Conservation (phyloP, 257 asterid species). For the Solanum medicagineum region DNA sequence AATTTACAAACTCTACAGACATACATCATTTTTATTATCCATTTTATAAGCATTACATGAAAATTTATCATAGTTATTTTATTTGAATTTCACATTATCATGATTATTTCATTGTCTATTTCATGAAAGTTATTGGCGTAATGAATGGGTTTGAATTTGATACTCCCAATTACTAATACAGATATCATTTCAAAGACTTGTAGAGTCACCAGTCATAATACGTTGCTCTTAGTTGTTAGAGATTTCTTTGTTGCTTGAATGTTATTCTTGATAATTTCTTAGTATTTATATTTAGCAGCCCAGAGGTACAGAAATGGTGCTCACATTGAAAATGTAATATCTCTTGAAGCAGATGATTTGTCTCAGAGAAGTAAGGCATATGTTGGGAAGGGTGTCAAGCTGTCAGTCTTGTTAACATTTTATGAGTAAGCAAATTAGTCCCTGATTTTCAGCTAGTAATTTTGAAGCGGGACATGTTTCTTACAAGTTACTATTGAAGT, state of each 20-base stretch:
- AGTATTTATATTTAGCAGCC: conserved; percentile 40
- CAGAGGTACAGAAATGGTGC: conserved; percentile 69
- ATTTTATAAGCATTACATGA: neutral
- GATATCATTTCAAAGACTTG: neutral
- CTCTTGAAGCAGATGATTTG: conserved; percentile 68
- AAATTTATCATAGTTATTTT: neutral
- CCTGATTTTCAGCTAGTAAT: conserved; percentile 76
- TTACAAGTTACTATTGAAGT: conserved; percentile 71
- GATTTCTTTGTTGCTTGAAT: neutral
- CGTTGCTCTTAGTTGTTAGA: neutral
- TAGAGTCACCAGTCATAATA: neutral
- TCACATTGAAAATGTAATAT: conserved; percentile 65
- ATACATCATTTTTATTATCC: neutral
- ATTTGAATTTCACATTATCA: neutral
- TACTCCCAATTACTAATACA: neutral
- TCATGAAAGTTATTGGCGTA: neutral
- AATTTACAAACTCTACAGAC: neutral
- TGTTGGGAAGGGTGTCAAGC: conserved; percentile 67
- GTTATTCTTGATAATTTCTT: neutral
- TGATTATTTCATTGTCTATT: neutral
- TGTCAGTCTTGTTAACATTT: conserved; percentile 63
- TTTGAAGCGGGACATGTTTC: conserved; percentile 71
- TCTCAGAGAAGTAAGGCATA: conserved; percentile 90
- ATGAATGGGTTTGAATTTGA: neutral
- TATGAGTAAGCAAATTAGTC: conserved; percentile 78